These are phyloP conservation scores for Exophiala calicioides DNA, from an alignment of 2,329 filamentous ascomycete genomes.

Conservation along the genomic window DNA sequence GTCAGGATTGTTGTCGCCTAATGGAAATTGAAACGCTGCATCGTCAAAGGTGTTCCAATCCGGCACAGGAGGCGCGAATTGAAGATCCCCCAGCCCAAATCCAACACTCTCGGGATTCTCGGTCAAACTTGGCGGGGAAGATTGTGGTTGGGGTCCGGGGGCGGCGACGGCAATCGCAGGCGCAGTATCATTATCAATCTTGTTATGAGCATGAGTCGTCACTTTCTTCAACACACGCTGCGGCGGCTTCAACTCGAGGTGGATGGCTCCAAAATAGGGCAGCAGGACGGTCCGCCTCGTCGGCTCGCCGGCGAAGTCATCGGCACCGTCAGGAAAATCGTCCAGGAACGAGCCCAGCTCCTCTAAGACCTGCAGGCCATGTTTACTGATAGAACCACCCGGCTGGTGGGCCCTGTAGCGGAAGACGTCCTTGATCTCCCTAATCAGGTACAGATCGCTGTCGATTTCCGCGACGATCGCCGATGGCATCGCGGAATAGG, in stretches of 20 bases:
- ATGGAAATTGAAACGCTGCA: neutral
- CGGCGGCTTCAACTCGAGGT: constrained; percentile 22
- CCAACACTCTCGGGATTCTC: constrained; percentile 1
- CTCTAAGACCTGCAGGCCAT: constrained; percentile 26
- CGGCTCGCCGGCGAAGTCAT: constrained; percentile 1
- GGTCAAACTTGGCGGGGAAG: constrained; percentile 2
- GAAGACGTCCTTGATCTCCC: constrained; percentile 29
- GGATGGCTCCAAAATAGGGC: constrained; percentile 30
- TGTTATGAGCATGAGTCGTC: no score
- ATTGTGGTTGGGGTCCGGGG: no score
- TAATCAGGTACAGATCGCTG: constrained; percentile 25
- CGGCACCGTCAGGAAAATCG: no score
- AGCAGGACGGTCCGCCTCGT: constrained; percentile 23
- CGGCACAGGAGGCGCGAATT: no score
- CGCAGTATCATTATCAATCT: no score
- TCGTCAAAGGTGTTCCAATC: constrained; percentile 1
- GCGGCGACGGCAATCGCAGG: no score
- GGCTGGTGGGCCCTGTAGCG: constrained; percentile 26
- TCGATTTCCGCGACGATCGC: neutral
- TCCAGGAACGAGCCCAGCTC: constrained; percentile 26
- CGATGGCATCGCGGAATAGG: neutral
- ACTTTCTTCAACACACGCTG: constrained; percentile 5
- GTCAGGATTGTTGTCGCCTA: constrained; percentile 10
- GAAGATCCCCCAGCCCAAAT: constrained; percentile 3
- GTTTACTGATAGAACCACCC: constrained; percentile 27